These are phyloP conservation scores for Euphrasia arctica DNA, from an alignment of 305 asterid species.

Conservation along the genomic window DNA sequence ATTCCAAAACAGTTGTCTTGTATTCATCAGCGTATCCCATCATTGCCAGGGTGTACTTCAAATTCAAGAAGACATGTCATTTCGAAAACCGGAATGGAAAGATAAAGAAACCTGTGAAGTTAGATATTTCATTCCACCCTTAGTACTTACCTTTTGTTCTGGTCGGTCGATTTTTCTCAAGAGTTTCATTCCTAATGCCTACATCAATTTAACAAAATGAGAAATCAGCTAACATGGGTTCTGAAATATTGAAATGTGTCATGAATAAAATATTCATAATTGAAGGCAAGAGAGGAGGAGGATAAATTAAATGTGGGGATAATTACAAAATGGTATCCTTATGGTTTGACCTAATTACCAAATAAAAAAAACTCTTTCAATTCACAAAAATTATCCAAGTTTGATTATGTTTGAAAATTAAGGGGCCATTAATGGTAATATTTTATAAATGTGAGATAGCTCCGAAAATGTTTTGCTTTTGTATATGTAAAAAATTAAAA, in stretches of 20 bases:
- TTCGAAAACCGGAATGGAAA: slow-evolving; percentile 10
- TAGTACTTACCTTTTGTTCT: slow-evolving; percentile 68
- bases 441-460: too few species aligned
- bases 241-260: background rate
- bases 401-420: too few species aligned
- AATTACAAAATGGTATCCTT: too few species aligned
- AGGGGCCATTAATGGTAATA: too few species aligned
- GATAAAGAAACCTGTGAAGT: slow-evolving; percentile 16
- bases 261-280: background rate
- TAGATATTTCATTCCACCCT: slow-evolving; percentile 9
- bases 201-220: slow-evolving; percentile 23
- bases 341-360: too few species aligned
- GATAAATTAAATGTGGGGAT: background rate
- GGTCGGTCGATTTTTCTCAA: slow-evolving; percentile 77
- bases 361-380: too few species aligned
- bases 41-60: slow-evolving; percentile 87
- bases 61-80: slow-evolving; percentile 17
- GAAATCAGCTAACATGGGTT: slow-evolving; percentile 12
- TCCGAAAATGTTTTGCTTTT: too few species aligned
- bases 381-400: too few species aligned
- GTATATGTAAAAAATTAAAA: too few species aligned
- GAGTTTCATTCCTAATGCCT: slow-evolving; percentile 90
- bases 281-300: background rate
- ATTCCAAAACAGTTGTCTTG: slow-evolving; percentile 77
- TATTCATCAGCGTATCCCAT: slow-evolving; percentile 89